Evolutionary conservation across 1,284 basidiomycete genomes (phyloP), one percentile per base, ranked within the genome.

Genomic region (Butyriboletus regius): DNA sequence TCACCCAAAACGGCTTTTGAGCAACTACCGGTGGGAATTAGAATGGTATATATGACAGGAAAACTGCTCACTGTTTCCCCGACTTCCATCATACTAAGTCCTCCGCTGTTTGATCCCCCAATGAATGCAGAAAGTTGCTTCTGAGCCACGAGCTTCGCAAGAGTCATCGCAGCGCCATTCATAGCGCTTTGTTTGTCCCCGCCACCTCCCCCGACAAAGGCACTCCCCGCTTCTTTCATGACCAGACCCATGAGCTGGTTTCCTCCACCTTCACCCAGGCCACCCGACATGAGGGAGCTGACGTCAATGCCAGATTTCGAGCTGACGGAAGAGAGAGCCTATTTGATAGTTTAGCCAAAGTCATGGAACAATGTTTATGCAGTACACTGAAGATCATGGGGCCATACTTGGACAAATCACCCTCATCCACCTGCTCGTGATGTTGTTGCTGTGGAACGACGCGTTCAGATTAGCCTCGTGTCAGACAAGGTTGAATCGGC

Each of bases 161-260:
- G 79, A 1, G 85, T 90, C 79, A 84, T 83, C 4, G 84, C 88
- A 40, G 89, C 90, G 14, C 84, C 77, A 57, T 85, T 88, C 60
- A 92, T 79, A 6, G 82, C 83, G 60, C 88, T 85, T 60, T 90
- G 87, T 70, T 92, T 91, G 62, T 78, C 77, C 14, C 83, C 85
- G 18, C 78, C 74, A 1, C 81, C 70, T 9, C 73, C 70, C n/a
- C 85, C 84, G 15, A 79, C 81, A 57, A 91, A 85, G 46, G 90
- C 70, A 64, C 86, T 81, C 29, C 76, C 74, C 0, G 82, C 86
- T 64, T 93, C 84, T 0, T 79, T 77, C 87, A 93, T 88, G 12
- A 89, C 90, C 67, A 90, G 68, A 58, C 84, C 83, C 67, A 94
- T 82, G 48, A 94, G 73, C 54, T 78, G 70, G 20, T 74, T 75